Evolutionary conservation across 2,329 filamentous ascomycete species (phyloP).

Genomic region (Hymenoscyphus fructigenus): DNA sequence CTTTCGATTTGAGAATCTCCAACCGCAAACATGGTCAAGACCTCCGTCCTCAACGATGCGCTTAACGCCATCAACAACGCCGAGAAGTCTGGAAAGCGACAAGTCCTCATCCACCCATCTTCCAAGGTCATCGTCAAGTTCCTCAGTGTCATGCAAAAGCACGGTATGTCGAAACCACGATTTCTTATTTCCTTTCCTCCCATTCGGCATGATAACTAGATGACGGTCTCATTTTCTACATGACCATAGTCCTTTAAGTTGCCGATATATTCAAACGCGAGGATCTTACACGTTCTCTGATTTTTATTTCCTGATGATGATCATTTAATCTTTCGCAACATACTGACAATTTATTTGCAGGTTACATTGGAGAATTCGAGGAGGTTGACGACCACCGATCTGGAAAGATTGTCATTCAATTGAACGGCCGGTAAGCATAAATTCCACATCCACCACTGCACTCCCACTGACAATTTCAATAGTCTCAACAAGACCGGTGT

Average conservation of each 20-base stretch:
- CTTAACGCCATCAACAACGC: conserved; percentile 99
- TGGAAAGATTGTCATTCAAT: conserved; percentile 99
- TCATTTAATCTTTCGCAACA: conserved; percentile 97
- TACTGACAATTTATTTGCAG: conserved; percentile 61
- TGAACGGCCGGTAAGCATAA: conserved; percentile 78
- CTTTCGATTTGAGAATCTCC: conserved; percentile 78
- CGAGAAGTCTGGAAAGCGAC: conserved; percentile 99
- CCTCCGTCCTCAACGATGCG: conserved; percentile 98
- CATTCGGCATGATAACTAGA: conserved; percentile 99
- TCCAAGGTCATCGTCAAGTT: conserved; percentile 99
- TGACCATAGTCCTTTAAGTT: conserved; percentile 99
- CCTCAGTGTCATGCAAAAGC: conserved; percentile 98
- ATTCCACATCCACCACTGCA: neutral
- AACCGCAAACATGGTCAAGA: conserved; percentile 94
- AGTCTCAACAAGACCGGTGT: conserved; percentile 97
- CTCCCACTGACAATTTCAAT: conserved; percentile 17
- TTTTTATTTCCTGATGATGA: conserved; percentile 67
- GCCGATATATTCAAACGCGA: conserved; percentile 90
- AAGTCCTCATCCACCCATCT: conserved; percentile 95
- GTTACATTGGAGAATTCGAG: conserved; percentile 99
- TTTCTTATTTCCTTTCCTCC: conserved; percentile 17
- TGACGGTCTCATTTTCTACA: conserved; percentile 79
- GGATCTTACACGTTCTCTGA: conserved; percentile 98
- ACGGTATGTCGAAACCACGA: conserved; percentile 69
- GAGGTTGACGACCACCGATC: conserved; percentile 99